Evolutionary conservation across 306 rosid species (phyloP), one percentile per base, ranked within the genome.

Genomic region (Trifolium subterraneum): DNA sequence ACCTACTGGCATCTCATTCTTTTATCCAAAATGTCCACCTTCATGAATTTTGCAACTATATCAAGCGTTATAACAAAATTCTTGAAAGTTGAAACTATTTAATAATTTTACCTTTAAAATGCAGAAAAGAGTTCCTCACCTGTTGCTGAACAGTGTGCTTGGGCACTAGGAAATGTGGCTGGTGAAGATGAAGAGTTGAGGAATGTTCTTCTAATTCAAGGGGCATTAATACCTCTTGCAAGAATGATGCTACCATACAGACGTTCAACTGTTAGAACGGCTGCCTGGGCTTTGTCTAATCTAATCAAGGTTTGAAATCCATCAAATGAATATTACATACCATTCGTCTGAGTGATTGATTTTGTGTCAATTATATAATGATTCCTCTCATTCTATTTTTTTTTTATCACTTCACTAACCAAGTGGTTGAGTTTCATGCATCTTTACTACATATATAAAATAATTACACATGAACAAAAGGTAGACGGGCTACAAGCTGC

Each of bases 231-330:
- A 76, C 96, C 96, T 78, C 96, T 92, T 82, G 95, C 99, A 25
- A 90, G 93, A 85, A 90, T 92, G 97, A 81, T 92, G 90, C 90
- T 87, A 71, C 96, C 92, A 73, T 77, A 78, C 80, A 90, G 81
- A 85, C 93, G 97, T 58, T 94, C 99, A 73, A 86, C 98, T 7
- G 93, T 90, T 77, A 87, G 89, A 86, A 92, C 96, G 71, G 96
- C 98, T 79, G 98, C 98, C 74, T 95, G 99, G 99, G 96, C 98
- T 79, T 81, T 95, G 81, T 95, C 99, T 68, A 95, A 95, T 83
- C 87, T 95, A 68, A 95, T 95, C 79, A 95, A 95, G 98, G 99
- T 95, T 77, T 82, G 65, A 62, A 75, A 78, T 66, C 69, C 38
- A 56, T 73, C 52, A 73, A 69, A 54, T 67, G 64, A 80, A 83